A percentile compares a stretch with the other conserved stretches of the same genome.
phyloP scores from a whole-genome alignment of 164 flowering plant genomes.

The Protea cynaroides region DNA sequence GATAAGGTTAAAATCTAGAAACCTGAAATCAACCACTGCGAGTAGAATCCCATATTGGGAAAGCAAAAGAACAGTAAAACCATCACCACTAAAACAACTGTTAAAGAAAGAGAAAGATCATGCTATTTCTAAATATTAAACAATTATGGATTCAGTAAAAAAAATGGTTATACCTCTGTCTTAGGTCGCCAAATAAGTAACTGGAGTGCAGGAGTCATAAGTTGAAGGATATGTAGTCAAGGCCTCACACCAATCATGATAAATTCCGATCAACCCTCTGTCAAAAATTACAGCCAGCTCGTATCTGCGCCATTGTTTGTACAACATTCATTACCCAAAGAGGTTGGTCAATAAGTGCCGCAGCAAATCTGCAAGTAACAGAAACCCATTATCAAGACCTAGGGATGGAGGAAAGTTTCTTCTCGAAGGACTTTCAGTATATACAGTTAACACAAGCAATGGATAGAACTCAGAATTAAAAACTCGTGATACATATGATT shows the following conservation, averaged over 20 bases:
- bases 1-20: too few species aligned
- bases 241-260: constrained; percentile 94
- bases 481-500: neutral
- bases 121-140: too few species aligned
- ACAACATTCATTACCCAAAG: constrained; percentile 91
- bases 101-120: too few species aligned
- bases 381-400: constrained; percentile 1
- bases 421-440: too few species aligned
- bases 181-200: constrained; percentile 51
- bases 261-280: constrained; percentile 79
- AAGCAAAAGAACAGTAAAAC: too few species aligned
- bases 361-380: constrained; percentile 68
- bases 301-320: constrained; percentile 54
- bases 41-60: too few species aligned
- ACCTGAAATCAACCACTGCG: too few species aligned
- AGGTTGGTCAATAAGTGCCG: constrained; percentile 60
- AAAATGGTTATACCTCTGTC: constrained; percentile 45
- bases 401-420: too few species aligned
- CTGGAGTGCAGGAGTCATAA: constrained; percentile 79
- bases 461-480: neutral
- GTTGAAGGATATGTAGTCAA: constrained; percentile 86
- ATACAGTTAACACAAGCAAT: neutral
- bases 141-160: too few species aligned
- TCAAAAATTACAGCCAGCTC: constrained; percentile 61
- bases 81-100: too few species aligned